Evolutionary conservation across 495 filamentous ascomycete genomes (phyloP).

Genomic region (Daldinia caldariorum): DNA sequence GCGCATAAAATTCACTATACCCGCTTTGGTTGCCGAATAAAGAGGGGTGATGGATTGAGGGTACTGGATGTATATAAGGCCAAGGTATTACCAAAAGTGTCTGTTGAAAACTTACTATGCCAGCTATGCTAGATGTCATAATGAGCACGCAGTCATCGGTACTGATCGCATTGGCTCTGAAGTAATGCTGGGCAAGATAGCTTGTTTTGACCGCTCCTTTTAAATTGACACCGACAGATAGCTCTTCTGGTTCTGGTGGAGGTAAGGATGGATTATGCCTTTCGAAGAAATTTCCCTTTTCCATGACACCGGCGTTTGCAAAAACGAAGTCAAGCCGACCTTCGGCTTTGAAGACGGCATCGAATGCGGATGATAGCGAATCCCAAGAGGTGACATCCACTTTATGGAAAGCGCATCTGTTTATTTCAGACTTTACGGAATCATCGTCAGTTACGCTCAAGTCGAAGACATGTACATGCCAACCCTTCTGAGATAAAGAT

Average conservation of each 20-base stretch:
- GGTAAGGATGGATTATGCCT: conserved; percentile 36
- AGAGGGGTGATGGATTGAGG: conserved; percentile 55
- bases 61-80: conserved; percentile 39
- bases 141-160: conserved; percentile 51
- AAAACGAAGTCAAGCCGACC: conserved; percentile 55
- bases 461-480: conserved; percentile 39
- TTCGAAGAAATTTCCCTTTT: conserved; percentile 47
- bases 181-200: conserved; percentile 56
- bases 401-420: conserved; percentile 26
- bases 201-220: conserved; percentile 52
- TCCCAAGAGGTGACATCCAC: conserved; percentile 37
- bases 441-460: conserved; percentile 17
- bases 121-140: conserved; percentile 55
- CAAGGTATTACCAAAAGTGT: not conserved
- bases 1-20: conserved; percentile 54
- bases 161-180: conserved; percentile 39
- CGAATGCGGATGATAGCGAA: conserved; percentile 48
- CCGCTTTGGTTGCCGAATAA: conserved; percentile 55
- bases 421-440: not conserved
- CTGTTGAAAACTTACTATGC: conserved; percentile 38
- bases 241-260: conserved; percentile 49
- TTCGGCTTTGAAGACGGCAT: conserved; percentile 46
- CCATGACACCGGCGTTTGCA: conserved; percentile 56
- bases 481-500: conserved; percentile 30
- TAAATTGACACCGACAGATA: conserved; percentile 54